Percentiles rank a stretch among this genome's conserved stretches.
Evolutionary conservation across 345 rosid genomes (phyloP).

Genomic region (Syzygium aqueum): DNA sequence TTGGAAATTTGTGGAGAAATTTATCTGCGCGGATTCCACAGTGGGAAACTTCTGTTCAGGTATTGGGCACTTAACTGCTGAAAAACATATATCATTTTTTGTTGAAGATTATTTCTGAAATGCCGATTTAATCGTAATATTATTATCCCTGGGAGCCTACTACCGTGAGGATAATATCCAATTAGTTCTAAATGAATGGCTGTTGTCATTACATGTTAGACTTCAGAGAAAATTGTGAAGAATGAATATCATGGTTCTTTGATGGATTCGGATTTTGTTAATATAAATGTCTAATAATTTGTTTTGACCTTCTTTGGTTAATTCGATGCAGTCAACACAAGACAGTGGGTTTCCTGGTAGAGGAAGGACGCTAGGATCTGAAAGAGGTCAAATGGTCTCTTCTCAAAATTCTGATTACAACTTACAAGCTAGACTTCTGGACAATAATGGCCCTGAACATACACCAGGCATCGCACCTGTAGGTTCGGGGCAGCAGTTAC

Average conservation of each 20-base stretch:
- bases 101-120: not conserved
- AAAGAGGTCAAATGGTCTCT: conserved; percentile 26
- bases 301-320: not conserved
- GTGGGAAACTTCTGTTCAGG: conserved; percentile 62
- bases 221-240: not conserved
- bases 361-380: conserved; percentile 61
- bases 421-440: conserved; percentile 77
- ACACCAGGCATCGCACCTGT: conserved; percentile 12
- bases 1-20: conserved; percentile 83
- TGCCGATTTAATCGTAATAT: not conserved
- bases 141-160: not conserved
- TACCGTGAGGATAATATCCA: not conserved
- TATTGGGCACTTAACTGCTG: conserved; percentile 6
- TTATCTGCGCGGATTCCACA: conserved; percentile 85
- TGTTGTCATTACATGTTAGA: not conserved
- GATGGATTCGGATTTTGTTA: not conserved
- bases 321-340: conserved; percentile 37
- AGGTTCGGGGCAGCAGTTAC: conserved; percentile 22
- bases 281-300: not conserved
- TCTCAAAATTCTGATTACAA: conserved; percentile 51
- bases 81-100: not conserved
- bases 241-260: not conserved
- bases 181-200: not conserved
- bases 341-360: conserved; percentile 77
- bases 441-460: conserved; percentile 31